Evolutionary conservation across 2,329 filamentous ascomycete species (phyloP).

Genomic region (Fusarium graminum): DNA sequence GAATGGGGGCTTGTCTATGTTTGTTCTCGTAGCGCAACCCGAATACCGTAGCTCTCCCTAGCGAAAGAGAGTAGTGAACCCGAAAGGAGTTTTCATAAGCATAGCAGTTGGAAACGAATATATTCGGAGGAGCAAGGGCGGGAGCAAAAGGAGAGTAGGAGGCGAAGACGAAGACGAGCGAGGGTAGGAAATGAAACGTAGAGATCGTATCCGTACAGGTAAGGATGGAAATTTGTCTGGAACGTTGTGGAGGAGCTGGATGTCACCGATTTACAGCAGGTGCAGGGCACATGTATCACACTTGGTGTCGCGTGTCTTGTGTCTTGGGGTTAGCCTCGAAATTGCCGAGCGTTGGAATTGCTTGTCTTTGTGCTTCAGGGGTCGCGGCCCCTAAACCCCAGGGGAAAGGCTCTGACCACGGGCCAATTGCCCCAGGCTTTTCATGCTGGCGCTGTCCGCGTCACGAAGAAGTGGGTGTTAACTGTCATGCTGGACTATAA

Average conservation of each 20-base stretch:
- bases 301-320: constrained; percentile 42
- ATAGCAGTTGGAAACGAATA: constrained; percentile 29
- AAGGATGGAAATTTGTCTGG: constrained; percentile 36
- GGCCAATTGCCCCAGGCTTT: constrained; percentile 21
- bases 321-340: constrained; percentile 32
- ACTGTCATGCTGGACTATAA: constrained; percentile 44
- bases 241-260: constrained; percentile 31
- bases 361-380: constrained; percentile 42
- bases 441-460: constrained; percentile 35
- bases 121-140: constrained; percentile 1
- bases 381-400: constrained; percentile 33
- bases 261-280: constrained; percentile 19
- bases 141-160: constrained; percentile 8
- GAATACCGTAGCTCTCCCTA: constrained; percentile 26
- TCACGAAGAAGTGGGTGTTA: constrained; percentile 39
- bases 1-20: constrained; percentile 36
- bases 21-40: constrained; percentile 19
- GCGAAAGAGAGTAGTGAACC: constrained; percentile 29
- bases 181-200: constrained; percentile 17
- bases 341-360: constrained; percentile 45
- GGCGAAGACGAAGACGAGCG: constrained; percentile 5
- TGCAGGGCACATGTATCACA: constrained; percentile 18
- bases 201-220: constrained; percentile 15
- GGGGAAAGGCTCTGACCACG: constrained; percentile 4
- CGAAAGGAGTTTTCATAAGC: constrained; percentile 25